Evolutionary conservation across 1,284 basidiomycete genomes (phyloP).

Genomic region (Schizopora paradoxa): DNA sequence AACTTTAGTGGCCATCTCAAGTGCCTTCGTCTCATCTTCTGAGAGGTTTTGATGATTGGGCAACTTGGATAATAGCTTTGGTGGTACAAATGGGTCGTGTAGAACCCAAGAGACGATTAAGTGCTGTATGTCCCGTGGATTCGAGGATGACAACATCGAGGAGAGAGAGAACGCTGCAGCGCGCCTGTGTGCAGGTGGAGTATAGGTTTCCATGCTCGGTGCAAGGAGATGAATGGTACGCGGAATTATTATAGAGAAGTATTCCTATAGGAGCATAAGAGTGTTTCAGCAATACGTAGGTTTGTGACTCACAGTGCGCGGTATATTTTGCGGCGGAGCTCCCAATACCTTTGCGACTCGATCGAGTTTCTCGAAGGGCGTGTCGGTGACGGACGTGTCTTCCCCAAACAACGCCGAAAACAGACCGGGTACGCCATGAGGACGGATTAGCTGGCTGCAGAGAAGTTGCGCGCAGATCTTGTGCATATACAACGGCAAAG

Average conservation of each 20-base stretch:
- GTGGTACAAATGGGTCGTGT: constrained; percentile 26
- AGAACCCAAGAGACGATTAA: constrained; percentile 39
- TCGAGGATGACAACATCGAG: constrained; percentile 43
- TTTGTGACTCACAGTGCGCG: constrained; percentile 39
- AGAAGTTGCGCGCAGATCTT: constrained; percentile 56
- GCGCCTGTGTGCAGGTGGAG: constrained; percentile 44
- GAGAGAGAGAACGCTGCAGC: constrained; percentile 67
- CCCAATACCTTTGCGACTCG: constrained; percentile 54
- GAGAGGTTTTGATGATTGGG: constrained; percentile 32
- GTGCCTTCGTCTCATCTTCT: constrained; percentile 3
- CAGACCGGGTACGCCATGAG: constrained; percentile 62
- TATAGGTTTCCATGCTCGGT: constrained; percentile 22
- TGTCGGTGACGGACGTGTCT: constrained; percentile 42
- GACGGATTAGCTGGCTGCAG: constrained; percentile 60
- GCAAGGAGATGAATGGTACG: constrained; percentile 47
- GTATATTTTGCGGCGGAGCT: constrained; percentile 47
- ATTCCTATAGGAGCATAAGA: constrained; percentile 41
- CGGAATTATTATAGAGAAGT: constrained; percentile 50
- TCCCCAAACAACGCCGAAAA: constrained; percentile 64
- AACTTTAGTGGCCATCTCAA: constrained; percentile 11
- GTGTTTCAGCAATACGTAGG: constrained; percentile 1
- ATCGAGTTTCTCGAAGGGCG: constrained; percentile 61
- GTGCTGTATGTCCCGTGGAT: constrained; percentile 22
- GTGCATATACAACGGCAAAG: constrained; percentile 42
- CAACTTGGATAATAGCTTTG: too few species aligned